Evolutionary conservation across 2,329 filamentous ascomycete species (phyloP), one percentile per base, ranked within the genome.

Genomic region (Ramularia collo-cygni): DNA sequence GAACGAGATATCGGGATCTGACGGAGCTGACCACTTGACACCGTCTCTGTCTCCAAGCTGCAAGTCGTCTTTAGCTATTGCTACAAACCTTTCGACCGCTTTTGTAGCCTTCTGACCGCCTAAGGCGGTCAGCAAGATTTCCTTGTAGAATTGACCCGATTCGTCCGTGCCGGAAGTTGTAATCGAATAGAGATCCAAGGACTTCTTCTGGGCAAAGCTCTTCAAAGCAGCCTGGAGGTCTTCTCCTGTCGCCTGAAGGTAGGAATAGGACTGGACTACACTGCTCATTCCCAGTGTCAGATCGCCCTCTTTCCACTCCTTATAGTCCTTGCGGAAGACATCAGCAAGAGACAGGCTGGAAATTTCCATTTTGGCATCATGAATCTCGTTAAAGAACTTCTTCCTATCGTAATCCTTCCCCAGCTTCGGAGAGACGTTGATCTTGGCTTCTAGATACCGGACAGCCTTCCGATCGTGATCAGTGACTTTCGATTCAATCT

Each of bases 251-350:
- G 61, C 54, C 8, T 76, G 58, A 28, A 89, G 61, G 46, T 79
- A 84, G 4, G 64, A 62, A 4, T 89, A 62, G n/a, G 72, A 64
- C 50, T 78, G 78, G 3, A 83, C 76, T 2, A 81, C 69, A 29
- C 76, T 76, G 52, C 77, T 76, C 39, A 85, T 77, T n/a, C 85
- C 85, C 4, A 90, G 69, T 13, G 64, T 69, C 27, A 77, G 57
- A 0, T 51, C 60, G 37, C 62, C 65, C 40, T 78, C 76, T 8
- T 64, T 65, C 85, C 85, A 92, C 56, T 84, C 73, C 65, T 93
- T 93, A 64, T 89, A 93, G 64, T 93, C 85, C 61, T 90, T 90
- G 48, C 83, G 72, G 37, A 90, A 63, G 28, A 89, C 73, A 51
- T 89, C 85, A 15, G 72, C 65, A 50, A 87, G 62, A 27, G 64